Base-by-base conservation (phyloP, 192 early-diverging fungal genomes). In the Umbelopsis sp. region DNA sequence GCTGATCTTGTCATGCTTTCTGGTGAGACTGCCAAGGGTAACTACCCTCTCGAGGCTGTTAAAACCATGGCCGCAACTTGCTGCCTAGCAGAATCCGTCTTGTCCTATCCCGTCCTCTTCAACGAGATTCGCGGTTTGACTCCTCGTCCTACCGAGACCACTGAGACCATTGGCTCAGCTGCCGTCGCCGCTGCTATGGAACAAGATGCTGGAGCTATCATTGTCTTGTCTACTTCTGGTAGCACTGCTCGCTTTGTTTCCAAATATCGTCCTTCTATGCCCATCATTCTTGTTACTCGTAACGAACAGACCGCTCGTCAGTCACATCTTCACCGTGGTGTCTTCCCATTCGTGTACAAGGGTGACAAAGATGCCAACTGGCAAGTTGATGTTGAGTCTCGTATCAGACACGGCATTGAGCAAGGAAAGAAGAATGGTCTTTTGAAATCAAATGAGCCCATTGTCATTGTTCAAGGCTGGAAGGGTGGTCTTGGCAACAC, bases 1-100 rank as follows among this genome's bases (percentile, higher is more conserved):
- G 90, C 92, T 47, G 96, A 98, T 84, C 93, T 91, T 72, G 95
- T 98, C 73, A 98, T 98, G 96, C 83, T 98, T 67, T 94, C 93
- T 49, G 95, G 95, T 70, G 96, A 97, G 80, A 96, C 94, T 0
- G 96, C 96, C 71, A 96, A 95, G 78, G 96, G 95, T 16, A 69
- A 80, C 46, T 94, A 94, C 80, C 94, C 95, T 22, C 65, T 93
- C 65, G 86, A 90, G 71, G 92, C 95, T 27, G 94, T 96, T 53
- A 80, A 83, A 55, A 95, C 95, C 84, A 85, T 85, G 83, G 77
- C 79, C 27, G 75, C 73, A 35, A 85, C 81, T 30, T 91, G 93
- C 73, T 76, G 87, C 37, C 86, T 94, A 69, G 95, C 96, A 46
- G 96, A 98, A 77, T 89, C 92, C 2, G 92, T 92, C 61, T 90